phyloP scores from a whole-genome alignment of 1,284 basidiomycete species.

The Cystobasidium pallidum region DNA sequence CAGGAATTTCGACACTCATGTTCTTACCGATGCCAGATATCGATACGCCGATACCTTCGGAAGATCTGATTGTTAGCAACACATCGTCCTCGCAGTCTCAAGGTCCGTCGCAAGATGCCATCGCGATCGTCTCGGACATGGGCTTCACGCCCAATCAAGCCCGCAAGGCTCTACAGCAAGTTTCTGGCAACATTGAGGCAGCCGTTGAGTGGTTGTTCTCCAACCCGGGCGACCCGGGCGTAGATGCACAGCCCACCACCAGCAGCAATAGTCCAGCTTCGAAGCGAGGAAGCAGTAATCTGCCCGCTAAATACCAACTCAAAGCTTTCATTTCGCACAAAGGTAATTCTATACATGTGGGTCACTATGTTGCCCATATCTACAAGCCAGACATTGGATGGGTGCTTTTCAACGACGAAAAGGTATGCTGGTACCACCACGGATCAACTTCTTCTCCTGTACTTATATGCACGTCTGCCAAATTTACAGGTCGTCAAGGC shows the following conservation, averaged over 20 bases:
- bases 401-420: slow-evolving; percentile 76
- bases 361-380: slow-evolving; percentile 89
- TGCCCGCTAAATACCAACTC: slow-evolving; percentile 78
- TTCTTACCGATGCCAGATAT: slow-evolving; percentile 66
- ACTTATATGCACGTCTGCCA: not conserved
- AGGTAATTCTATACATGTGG: slow-evolving; percentile 89
- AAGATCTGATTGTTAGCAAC: slow-evolving; percentile 53
- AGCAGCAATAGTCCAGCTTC: not conserved
- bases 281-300: slow-evolving; percentile 51
- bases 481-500: slow-evolving; percentile 70
- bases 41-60: slow-evolving; percentile 70
- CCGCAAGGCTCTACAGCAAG: slow-evolving; percentile 81
- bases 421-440: slow-evolving; percentile 56
- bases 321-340: slow-evolving; percentile 97
- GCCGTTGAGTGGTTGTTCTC: slow-evolving; percentile 98
- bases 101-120: slow-evolving; percentile 66
- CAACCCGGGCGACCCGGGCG: slow-evolving; percentile 81
- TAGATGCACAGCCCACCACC: slow-evolving; percentile 43
- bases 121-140: slow-evolving; percentile 82
- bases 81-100: slow-evolving; percentile 50
- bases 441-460: not conserved
- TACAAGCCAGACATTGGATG: slow-evolving; percentile 57
- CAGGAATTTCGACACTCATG: not conserved
- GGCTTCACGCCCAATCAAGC: slow-evolving; percentile 86
- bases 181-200: slow-evolving; percentile 75